phyloP scores from a whole-genome alignment of 179 eudicot species.

The Actinidia polygama region DNA sequence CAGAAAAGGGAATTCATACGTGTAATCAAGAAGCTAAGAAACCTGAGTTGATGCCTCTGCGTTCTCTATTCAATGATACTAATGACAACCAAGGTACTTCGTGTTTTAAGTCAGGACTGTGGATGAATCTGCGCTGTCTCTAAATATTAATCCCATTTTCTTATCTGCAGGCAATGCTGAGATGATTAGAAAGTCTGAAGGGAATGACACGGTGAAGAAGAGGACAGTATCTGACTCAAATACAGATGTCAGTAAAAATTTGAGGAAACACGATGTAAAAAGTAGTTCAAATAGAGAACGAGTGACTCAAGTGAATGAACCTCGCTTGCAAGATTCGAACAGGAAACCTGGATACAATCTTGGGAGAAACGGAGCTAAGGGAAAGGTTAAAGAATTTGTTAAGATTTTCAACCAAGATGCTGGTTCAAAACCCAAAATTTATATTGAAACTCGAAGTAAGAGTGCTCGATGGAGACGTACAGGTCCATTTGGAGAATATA shows the following conservation, averaged over 20 bases:
- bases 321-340: slow-evolving; percentile 24
- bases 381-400: slow-evolving; percentile 81
- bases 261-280: slow-evolving; percentile 32
- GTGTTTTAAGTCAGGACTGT: background rate
- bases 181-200: slow-evolving; percentile 25
- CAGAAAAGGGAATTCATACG: slow-evolving; percentile 19
- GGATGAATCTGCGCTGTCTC: background rate
- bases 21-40: slow-evolving; percentile 25
- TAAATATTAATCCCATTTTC: background rate
- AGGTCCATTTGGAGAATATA: slow-evolving; percentile 19
- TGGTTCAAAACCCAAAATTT: slow-evolving; percentile 32
- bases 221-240: slow-evolving; percentile 26
- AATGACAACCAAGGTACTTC: slow-evolving; percentile 46
- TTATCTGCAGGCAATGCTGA: slow-evolving; percentile 37
- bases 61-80: slow-evolving; percentile 29
- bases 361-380: slow-evolving; percentile 36
- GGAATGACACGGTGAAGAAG: slow-evolving; percentile 28
- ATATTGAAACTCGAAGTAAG: slow-evolving; percentile 33
- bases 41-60: slow-evolving; percentile 33
- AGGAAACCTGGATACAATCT: slow-evolving; percentile 26
- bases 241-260: slow-evolving; percentile 25
- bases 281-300: slow-evolving; percentile 18
- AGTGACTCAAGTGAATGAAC: slow-evolving; percentile 24
- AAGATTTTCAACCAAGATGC: slow-evolving; percentile 69
- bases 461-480: slow-evolving; percentile 49